Conservation (phyloP, 768 basidiomycete species). For the Podaxis sp. region DNA sequence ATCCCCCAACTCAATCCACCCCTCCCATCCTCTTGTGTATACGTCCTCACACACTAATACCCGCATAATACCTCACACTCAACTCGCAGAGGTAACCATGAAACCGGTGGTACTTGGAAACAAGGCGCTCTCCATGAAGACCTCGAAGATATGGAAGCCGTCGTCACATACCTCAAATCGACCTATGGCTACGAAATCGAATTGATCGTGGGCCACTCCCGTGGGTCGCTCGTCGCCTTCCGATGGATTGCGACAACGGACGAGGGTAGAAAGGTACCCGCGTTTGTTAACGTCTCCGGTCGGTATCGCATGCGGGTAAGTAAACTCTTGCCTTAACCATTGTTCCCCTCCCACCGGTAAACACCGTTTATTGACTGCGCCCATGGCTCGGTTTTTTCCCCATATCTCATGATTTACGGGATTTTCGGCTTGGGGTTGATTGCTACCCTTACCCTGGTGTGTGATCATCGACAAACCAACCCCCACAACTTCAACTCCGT, state of each 20-base stretch:
- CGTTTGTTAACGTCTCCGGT: slow-evolving; percentile 71
- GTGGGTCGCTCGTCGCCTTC: slow-evolving; percentile 64
- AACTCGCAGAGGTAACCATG: slow-evolving; percentile 62
- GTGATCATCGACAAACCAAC: neutral
- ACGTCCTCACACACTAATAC: neutral
- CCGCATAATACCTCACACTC: slow-evolving; percentile 1
- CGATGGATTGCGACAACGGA: slow-evolving; percentile 65
- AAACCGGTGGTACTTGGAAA: slow-evolving; percentile 64
- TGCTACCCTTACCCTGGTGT: neutral
- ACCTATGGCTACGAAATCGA: slow-evolving; percentile 65
- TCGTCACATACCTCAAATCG: slow-evolving; percentile 55
- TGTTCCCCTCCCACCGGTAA: neutral
- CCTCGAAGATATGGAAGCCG: slow-evolving; percentile 58
- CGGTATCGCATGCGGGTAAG: slow-evolving; percentile 77
- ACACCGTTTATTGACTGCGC: neutral
- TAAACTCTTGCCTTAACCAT: neutral
- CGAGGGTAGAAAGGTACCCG: slow-evolving; percentile 50
- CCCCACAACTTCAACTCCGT: neutral
- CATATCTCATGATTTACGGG: neutral
- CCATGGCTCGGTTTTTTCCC: neutral
- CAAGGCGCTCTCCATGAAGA: slow-evolving; percentile 58
- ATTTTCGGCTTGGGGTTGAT: neutral
- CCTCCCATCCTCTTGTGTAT: neutral
- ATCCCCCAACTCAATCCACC: neutral
- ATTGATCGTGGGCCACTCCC: slow-evolving; percentile 73